Base-by-base conservation (phyloP, 441 rosid genomes). In the Pelargonium cotyledonis region DNA sequence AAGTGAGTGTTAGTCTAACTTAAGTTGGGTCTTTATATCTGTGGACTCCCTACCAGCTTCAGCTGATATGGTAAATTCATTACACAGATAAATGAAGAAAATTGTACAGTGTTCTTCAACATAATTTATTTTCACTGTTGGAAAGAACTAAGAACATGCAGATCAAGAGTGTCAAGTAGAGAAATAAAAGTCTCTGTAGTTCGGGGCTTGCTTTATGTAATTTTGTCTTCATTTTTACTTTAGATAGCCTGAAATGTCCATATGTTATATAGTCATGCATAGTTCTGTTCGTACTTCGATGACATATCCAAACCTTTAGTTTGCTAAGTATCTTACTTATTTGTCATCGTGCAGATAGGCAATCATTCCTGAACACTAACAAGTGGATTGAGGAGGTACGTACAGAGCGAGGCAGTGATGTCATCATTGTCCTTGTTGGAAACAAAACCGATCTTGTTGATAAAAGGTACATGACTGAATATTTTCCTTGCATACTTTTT, bases 381-480 rank as follows among this genome's bases (percentile, higher is more conserved):
- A 91, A 86, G 75, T 91, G 97, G 97, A 86, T 89, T 6, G 95
- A 89, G 78, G 93, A 91, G 78, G 95, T 88, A 7, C 86, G 97
- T 0, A 87, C 84, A 10, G 95, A 91, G 74, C 78, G 95, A 72
- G 93, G 95, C 0, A 80, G 85, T 8, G 95, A 89, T 75, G 97
- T 91, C 63, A 87, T 89, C 68, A 85, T 91, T 18, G 93, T 91
- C 51, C 93, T 91, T 76, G 97, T 89, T 7, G 97, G 95, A 1
- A 91, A 91, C 86, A 91, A 91, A 72, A 91, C 97, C 0, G 95
- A 91, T 80, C 91, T 91, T 68, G 97, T 87, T 41, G 97, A 91
- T 8, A 91, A 91, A 77, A 82, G 97, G 97, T 88, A 66, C 67
- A 14, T 44, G 21, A 1, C 2, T 19, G 41, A 14, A 31, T 61